Evolutionary conservation across 1,139 yeast genomes (phyloP).

Genomic region (Pichia sp.): DNA sequence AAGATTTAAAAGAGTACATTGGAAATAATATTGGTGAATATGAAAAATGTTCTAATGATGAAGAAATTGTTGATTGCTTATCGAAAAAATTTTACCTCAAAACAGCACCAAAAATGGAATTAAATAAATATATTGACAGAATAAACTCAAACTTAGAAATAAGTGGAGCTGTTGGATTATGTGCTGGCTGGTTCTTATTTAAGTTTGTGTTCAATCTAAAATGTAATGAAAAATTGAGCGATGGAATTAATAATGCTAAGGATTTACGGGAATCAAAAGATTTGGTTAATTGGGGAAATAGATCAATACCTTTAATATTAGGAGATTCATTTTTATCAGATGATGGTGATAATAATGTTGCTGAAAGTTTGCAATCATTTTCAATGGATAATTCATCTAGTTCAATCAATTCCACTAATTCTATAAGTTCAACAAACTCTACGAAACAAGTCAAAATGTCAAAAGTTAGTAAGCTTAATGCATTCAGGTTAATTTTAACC

Average conservation of each 20-base stretch:
- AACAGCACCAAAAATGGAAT: conserved; percentile 24
- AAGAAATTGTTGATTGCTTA: conserved; percentile 12
- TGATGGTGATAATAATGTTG: neutral
- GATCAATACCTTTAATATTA: conserved; percentile 6
- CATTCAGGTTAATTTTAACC: conserved; percentile 26
- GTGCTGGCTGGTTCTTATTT: conserved; percentile 28
- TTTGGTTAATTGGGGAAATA: conserved; percentile 2
- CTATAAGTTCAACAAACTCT: neutral
- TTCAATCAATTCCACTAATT: neutral
- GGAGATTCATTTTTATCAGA: conserved; percentile 4
- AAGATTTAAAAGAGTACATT: conserved; percentile 9
- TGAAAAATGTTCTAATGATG: conserved; percentile 10
- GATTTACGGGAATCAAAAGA: neutral
- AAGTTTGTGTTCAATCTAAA: conserved; percentile 25
- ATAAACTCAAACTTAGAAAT: conserved; percentile 25
- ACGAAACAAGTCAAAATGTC: neutral
- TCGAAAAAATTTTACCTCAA: conserved; percentile 27
- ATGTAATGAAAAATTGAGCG: conserved; percentile 12
- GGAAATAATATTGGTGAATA: conserved; percentile 11
- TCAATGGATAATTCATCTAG: neutral
- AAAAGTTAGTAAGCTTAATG: conserved; percentile 23
- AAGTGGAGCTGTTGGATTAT: conserved; percentile 27
- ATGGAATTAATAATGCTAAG: neutral
- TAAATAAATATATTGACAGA: conserved; percentile 26
- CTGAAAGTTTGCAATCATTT: neutral